phyloP scores from a whole-genome alignment of 768 basidiomycete genomes.

The Rhizopogon roseolus region DNA sequence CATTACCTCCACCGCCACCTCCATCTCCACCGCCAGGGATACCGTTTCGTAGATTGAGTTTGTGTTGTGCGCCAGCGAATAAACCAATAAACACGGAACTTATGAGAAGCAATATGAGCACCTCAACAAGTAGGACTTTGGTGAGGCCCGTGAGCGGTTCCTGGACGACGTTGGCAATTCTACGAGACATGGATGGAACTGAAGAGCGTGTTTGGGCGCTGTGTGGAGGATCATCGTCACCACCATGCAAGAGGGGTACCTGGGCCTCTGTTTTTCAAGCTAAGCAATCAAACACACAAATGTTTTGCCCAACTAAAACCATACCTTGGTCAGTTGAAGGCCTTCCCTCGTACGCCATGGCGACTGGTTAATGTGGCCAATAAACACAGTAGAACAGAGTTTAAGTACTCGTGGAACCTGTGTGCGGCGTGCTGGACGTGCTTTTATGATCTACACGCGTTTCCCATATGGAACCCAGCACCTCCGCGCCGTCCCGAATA shows the following conservation, averaged over 20 bases:
- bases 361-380: conserved; percentile 18
- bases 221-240: conserved; percentile 28
- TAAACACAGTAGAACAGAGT: conserved; percentile 3
- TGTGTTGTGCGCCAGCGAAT: conserved; percentile 85
- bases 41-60: conserved; percentile 49
- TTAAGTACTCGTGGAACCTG: conserved; percentile 23
- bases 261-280: conserved; percentile 39
- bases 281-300: background rate
- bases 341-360: conserved; percentile 54
- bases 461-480: background rate
- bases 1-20: conserved; percentile 21
- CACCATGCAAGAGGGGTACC: conserved; percentile 57
- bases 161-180: conserved; percentile 52
- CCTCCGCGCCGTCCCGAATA: background rate
- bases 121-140: conserved; percentile 72
- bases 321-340: conserved; percentile 55
- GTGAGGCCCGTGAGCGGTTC: conserved; percentile 82
- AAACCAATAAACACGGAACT: conserved; percentile 89
- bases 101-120: conserved; percentile 74
- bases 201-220: conserved; percentile 29
- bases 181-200: conserved; percentile 22
- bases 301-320: background rate
- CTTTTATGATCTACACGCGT: conserved; percentile 15
- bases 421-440: conserved; percentile 21
- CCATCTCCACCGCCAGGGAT: conserved; percentile 22